Conservation (phyloP, 371 early-diverging fungal genomes). For the Mucor velutinosus region DNA sequence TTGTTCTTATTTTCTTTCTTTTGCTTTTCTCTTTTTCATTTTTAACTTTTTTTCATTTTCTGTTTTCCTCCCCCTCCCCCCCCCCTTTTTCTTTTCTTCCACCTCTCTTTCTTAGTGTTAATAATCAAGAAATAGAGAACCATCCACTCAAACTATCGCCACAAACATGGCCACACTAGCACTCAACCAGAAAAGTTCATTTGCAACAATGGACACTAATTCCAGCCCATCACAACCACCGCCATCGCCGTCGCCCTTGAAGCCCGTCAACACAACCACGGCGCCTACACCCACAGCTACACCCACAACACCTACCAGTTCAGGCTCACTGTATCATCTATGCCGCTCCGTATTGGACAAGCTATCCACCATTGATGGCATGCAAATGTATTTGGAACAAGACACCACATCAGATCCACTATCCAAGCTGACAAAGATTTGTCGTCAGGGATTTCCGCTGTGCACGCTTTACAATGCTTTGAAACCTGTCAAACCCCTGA, state of each 20-base stretch:
- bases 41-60: not conserved
- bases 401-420: slow-evolving; percentile 73
- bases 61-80: slow-evolving; percentile 5
- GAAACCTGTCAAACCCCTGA: slow-evolving; percentile 57
- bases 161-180: slow-evolving; percentile 13
- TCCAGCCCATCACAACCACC: slow-evolving; percentile 6
- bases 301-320: slow-evolving; percentile 14
- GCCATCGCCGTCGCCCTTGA: not conserved
- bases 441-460: slow-evolving; percentile 89
- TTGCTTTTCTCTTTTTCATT: slow-evolving; percentile 14
- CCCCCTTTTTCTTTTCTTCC: slow-evolving; percentile 9
- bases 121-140: not conserved
- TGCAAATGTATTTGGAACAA: slow-evolving; percentile 57
- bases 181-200: slow-evolving; percentile 15
- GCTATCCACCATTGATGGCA: slow-evolving; percentile 60
- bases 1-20: not conserved
- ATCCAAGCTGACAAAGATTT: slow-evolving; percentile 82
- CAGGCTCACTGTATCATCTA: slow-evolving; percentile 65
- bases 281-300: slow-evolving; percentile 16
- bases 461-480: slow-evolving; percentile 84
- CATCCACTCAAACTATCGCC: not conserved
- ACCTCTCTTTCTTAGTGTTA: slow-evolving; percentile 2
- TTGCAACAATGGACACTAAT: not conserved
- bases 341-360: slow-evolving; percentile 64
- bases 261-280: not conserved